Conservation (phyloP, 2,329 filamentous ascomycete genomes). For the Cercospora canescens region DNA sequence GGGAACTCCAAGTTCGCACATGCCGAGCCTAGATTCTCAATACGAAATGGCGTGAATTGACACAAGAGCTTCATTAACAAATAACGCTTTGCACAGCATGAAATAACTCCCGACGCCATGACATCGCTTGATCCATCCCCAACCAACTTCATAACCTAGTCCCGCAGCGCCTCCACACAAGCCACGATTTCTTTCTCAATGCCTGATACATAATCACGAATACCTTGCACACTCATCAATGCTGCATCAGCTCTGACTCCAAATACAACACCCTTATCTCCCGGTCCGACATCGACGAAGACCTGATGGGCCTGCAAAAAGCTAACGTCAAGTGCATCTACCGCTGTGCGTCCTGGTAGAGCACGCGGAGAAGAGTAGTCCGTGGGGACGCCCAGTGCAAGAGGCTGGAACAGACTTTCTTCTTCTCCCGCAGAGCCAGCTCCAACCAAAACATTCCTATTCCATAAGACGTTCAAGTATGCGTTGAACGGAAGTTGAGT, state of each 20-base stretch:
- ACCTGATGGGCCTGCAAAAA: conserved; percentile 10
- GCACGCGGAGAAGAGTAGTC: conserved; percentile 12
- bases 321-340: conserved; percentile 11
- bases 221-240: conserved; percentile 9
- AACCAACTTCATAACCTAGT: too few relatives aligned
- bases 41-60: too few relatives aligned
- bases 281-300: conserved; percentile 19
- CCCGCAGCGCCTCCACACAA: conserved; percentile 8
- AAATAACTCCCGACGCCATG: too few relatives aligned
- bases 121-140: too few relatives aligned
- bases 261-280: conserved; percentile 14
- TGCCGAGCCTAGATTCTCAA: too few relatives aligned
- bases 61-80: too few relatives aligned
- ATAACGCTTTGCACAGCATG: too few relatives aligned
- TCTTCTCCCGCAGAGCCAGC: background rate
- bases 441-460: conserved; percentile 8
- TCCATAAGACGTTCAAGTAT: conserved; percentile 19
- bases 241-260: conserved; percentile 18
- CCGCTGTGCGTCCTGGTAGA: conserved; percentile 11
- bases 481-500: conserved; percentile 18
- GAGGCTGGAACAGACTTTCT: conserved; percentile 12
- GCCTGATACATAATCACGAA: conserved; percentile 4
- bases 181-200: conserved; percentile 10
- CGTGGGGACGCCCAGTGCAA: conserved; percentile 12
- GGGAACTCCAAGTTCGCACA: too few relatives aligned